Conservation (phyloP, 306 rosid genomes). For the Biancaea sappan region DNA sequence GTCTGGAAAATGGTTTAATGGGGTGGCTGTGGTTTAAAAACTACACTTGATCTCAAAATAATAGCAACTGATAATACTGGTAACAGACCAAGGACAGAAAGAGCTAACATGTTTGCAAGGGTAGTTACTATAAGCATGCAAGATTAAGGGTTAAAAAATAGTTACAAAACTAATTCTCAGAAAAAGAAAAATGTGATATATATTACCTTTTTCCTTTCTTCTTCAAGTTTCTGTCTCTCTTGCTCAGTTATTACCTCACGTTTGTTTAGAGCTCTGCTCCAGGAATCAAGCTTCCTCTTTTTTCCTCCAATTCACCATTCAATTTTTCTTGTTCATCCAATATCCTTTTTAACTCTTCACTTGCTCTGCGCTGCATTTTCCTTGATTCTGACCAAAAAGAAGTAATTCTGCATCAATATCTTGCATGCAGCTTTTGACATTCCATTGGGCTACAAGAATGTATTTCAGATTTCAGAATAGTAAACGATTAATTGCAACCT, state of each 20-base stretch:
- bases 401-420: conserved; percentile 14
- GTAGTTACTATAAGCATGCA: conserved; percentile 8
- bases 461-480: conserved; percentile 9
- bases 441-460: background rate
- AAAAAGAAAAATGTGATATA: conserved; percentile 7
- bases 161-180: background rate
- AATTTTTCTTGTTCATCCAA: conserved; percentile 83
- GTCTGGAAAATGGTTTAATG: background rate
- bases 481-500: background rate
- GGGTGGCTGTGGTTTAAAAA: background rate
- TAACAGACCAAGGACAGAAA: conserved; percentile 11
- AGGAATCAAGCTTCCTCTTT: conserved; percentile 72
- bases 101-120: conserved; percentile 1
- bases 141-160: conserved; percentile 1
- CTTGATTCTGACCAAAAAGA: conserved; percentile 62
- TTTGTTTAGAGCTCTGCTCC: conserved; percentile 87
- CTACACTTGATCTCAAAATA: background rate
- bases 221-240: conserved; percentile 87
- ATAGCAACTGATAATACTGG: conserved; percentile 11
- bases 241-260: conserved; percentile 86
- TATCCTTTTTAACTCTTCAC: conserved; percentile 62
- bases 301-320: conserved; percentile 72
- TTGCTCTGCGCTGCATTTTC: conserved; percentile 75
- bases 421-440: background rate
- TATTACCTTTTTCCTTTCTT: conserved; percentile 79